phyloP scores from a whole-genome alignment of 148 eudicot genomes.

The Vaccinium vitisidaea region DNA sequence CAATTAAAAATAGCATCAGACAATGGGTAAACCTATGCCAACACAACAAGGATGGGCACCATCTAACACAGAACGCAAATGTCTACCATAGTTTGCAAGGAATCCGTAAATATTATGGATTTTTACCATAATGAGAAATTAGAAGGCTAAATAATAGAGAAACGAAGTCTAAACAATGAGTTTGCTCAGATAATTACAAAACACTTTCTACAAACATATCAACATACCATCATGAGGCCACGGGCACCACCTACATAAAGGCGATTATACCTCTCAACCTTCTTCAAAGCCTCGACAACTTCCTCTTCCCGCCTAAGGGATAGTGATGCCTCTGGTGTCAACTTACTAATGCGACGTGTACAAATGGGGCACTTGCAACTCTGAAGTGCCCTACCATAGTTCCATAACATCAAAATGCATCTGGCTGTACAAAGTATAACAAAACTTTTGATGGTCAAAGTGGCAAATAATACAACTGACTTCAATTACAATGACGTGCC shows the following conservation, averaged over 20 bases:
- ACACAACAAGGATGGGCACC: not conserved
- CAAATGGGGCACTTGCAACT: conserved; percentile 71
- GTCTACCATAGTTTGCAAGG: not conserved
- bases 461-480: not conserved
- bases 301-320: conserved; percentile 26
- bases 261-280: conserved; percentile 46
- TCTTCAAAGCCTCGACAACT: conserved; percentile 34
- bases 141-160: not conserved
- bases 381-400: conserved; percentile 34
- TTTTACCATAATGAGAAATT: not conserved
- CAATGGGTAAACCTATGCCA: not conserved
- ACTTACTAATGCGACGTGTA: conserved; percentile 33
- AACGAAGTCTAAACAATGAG: not conserved
- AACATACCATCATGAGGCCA: conserved; percentile 46
- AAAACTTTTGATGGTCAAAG: not conserved
- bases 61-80: not conserved
- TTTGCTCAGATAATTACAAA: not conserved
- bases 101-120: not conserved
- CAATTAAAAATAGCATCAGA: not conserved
- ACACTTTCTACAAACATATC: not conserved
- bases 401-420: conserved; percentile 59
- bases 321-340: conserved; percentile 37
- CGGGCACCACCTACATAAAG: conserved; percentile 47
- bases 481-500: not conserved
- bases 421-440: conserved; percentile 26